A percentile compares a stretch with the other conserved stretches of the same genome.
Evolutionary conservation across 148 eudicot genomes (phyloP).

Genomic region (Cornus florida): DNA sequence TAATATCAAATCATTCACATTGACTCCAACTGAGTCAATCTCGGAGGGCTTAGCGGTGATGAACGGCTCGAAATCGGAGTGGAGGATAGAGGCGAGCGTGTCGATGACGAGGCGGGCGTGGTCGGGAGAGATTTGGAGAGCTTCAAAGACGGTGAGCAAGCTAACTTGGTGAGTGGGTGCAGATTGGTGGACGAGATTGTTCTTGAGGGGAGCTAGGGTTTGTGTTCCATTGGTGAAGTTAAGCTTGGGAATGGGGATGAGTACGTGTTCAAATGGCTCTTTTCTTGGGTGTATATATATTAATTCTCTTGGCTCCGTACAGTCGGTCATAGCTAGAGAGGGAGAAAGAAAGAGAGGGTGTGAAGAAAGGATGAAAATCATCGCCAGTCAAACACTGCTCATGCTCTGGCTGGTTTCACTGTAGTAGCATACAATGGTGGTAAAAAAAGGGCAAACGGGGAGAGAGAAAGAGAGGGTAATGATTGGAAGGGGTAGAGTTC

Average conservation of each 20-base stretch:
- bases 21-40: slow-evolving; percentile 40
- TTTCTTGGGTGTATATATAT: slow-evolving; percentile 66
- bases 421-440: no score
- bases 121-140: slow-evolving; percentile 57
- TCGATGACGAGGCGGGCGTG: slow-evolving; percentile 70
- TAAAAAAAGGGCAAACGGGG: neutral
- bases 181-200: slow-evolving; percentile 45
- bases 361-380: neutral
- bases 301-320: slow-evolving; percentile 2
- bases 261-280: slow-evolving; percentile 91
- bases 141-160: slow-evolving; percentile 43
- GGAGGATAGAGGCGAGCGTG: slow-evolving; percentile 54
- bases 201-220: slow-evolving; percentile 55
- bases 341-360: no score
- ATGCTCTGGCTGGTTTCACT: no score
- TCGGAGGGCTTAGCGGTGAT: slow-evolving; percentile 49
- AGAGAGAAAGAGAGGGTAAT: neutral
- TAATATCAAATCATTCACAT: slow-evolving; percentile 72
- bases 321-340: slow-evolving; percentile 13
- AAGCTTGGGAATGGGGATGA: slow-evolving; percentile 84
- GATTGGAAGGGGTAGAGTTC: neutral
- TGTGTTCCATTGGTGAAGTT: slow-evolving; percentile 70
- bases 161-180: slow-evolving; percentile 34
- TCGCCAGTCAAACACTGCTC: neutral
- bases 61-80: slow-evolving; percentile 53